These are phyloP conservation scores for Reticulascus tulasneorum DNA, from an alignment of 2,329 filamentous ascomycete species.

Conservation along the genomic window DNA sequence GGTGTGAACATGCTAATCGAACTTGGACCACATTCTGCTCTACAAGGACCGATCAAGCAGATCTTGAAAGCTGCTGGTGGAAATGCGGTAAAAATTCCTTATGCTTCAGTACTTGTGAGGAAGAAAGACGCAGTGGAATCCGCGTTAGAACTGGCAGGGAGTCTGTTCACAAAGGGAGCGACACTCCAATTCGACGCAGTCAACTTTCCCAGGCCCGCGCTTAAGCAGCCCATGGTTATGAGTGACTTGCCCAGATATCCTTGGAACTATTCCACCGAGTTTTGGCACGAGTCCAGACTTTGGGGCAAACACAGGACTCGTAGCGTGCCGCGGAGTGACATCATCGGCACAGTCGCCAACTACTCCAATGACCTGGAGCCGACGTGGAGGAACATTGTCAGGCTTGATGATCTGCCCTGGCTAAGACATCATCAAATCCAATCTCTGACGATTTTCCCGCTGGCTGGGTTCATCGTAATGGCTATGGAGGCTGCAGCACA, in stretches of 20 bases:
- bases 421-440: conserved; percentile 42
- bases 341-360: background rate
- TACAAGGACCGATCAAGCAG: conserved; percentile 24
- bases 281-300: conserved; percentile 12
- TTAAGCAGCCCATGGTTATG: no score
- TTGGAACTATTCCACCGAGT: conserved; percentile 14
- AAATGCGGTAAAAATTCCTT: no score
- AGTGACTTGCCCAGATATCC: conserved; percentile 15
- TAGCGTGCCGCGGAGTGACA: conserved; percentile 11
- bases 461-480: conserved; percentile 29
- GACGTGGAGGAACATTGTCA: conserved; percentile 13
- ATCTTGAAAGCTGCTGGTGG: no score
- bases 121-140: conserved; percentile 3
- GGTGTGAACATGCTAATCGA: conserved; percentile 21
- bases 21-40: conserved; percentile 24
- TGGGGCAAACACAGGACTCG: conserved; percentile 8
- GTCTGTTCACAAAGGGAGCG: no score
- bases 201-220: no score
- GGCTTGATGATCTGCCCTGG: conserved; percentile 35
- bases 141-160: background rate
- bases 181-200: no score
- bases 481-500: conserved; percentile 14
- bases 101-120: conserved; percentile 1
- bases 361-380: conserved; percentile 8
- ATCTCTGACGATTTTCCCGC: conserved; percentile 36